Evolutionary conservation across 192 early-diverging fungal genomes (phyloP), one percentile per base, ranked within the genome.

Genomic region (Coemansia reversa): DNA sequence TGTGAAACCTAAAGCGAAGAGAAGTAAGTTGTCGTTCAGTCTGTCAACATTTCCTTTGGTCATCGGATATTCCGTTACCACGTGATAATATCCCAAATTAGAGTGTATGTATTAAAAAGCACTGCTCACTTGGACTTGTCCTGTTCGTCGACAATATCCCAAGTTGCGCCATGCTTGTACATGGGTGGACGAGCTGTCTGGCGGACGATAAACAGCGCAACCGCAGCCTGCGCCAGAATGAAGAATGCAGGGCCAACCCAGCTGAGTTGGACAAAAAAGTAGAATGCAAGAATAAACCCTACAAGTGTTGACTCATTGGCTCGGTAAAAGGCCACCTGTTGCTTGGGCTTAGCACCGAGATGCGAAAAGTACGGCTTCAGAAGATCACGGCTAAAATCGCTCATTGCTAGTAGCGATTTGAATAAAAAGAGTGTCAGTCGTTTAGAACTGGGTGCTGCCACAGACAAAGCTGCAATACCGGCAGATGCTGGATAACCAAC

Each of bases 241-340:
- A 62, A 80, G 49, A 80, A 80, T 19, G 73, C 73, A 29, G 77
- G 72, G 11, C 77, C 77, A 6, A 80, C 49, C 77, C 77, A 80
- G 62, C 72, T 74, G 61, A 80, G 39, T 55, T 80, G 72, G 4
- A 75, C 73, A 24, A 80, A 72, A 22, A 80, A 72, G 69, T 80
- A 80, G 48, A 67, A 75, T 0, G 77, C 58, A 33, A 75, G 39
- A 28, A 80, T 72, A 53, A 80, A 80, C 1, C 77, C 77, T 11
- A 80, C 61, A 11, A 80, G 48, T 5, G 49, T 39, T 5, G 77
- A 80, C 52, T 80, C 77, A 51, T 75, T 42, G 1, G 68, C 62
- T 24, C 62, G 55, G 54, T 80, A 80, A 24, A 74, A 80, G 20
- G 29, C 55, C 14, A 65, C 52, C 59, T 75, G 77, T 49, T 75